These are phyloP conservation scores for Citrus sinensis DNA, from an alignment of 345 rosid species.

Conservation along the genomic window DVS_A1.0 CM039165.1:26647501-26648000, in stretches of 20 bases:
- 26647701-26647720: conserved; percentile 61
- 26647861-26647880: conserved; percentile 75
- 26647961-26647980: conserved; percentile 93
- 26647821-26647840: conserved; percentile 73
- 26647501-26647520: conserved; percentile 71
- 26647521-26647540: conserved; percentile 82
- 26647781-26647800: conserved; percentile 70
- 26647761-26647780: conserved; percentile 41
- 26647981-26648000: conserved; percentile 53
- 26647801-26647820: conserved; percentile 52
- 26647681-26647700: conserved; percentile 91
- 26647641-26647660: conserved; percentile 77
- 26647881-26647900: conserved; percentile 90
- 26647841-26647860: conserved; percentile 75
- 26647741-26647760: conserved; percentile 40
- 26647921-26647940: conserved; percentile 76
- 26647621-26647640: conserved; percentile 73
- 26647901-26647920: conserved; percentile 90
- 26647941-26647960: conserved; percentile 81
- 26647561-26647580: conserved; percentile 77
- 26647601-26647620: conserved; percentile 69
- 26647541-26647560: conserved; percentile 95
- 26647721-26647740: conserved; percentile 69
- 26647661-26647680: conserved; percentile 91
- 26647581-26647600: conserved; percentile 86